Base-by-base conservation (phyloP, 2,329 filamentous ascomycete genomes). In the Cercospora sojina region DNA sequence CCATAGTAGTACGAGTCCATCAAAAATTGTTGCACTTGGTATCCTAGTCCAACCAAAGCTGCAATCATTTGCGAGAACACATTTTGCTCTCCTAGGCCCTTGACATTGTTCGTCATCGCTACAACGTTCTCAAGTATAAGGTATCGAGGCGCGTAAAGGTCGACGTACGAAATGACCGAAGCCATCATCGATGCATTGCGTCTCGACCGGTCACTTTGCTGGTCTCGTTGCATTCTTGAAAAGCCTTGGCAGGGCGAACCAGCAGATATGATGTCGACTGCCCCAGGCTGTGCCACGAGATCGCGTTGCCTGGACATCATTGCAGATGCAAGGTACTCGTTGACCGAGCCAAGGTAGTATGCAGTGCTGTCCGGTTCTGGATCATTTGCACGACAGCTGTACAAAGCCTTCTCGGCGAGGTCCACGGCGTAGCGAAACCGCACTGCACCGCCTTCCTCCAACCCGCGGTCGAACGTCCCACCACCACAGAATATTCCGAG, bases 171-270 rank as follows among this genome's bases (percentile, higher is more conserved):
- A 0, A 88, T 88, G 41, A 94, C 91, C 0, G 90, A 90, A 0
- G 90, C 91, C 0, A 95, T 85, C 31, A 95, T 85, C 0, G 91
- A 93, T 35, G 90, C 90, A 73, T 95, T 92, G 66, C 87, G 86
- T 5, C 87, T 78, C 8, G 90, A 89, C 3, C 80, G 62, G 0
- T 80, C 74, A 1, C 84, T 88, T 0, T 82, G 79, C 71, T 83
- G 87, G 71, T 88, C 77, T 0, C 71, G 71, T 5, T 93, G 93
- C 0, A 91, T 76, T 0, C 70, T 62, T 0, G 90, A 93, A 72
- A 92, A 95, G 0, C 90, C 91, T 16, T 89, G 90, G 70, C 92
- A 96, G 0, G 92, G 92, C 60, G 87, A 91, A 0, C 92, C 92
- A 1, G 86, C 91, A 1, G 85, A 86, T 8, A 94, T 86, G 31